phyloP scores from a whole-genome alignment of 176 grass and related monocot species.

The Thalia dealbata region DNA sequence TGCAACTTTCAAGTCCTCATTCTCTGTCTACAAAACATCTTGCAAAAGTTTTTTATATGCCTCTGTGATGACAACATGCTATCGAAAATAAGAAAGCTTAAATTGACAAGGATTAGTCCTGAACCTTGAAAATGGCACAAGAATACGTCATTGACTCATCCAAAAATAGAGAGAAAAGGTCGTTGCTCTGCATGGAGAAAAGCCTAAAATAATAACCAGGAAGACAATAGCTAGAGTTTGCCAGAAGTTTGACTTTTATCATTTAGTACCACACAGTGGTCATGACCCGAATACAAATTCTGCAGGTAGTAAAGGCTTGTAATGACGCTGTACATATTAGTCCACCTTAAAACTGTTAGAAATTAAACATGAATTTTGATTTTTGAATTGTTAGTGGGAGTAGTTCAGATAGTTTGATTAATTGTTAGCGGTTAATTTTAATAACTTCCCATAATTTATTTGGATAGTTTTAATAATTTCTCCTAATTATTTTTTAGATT shows the following conservation, averaged over 20 bases:
- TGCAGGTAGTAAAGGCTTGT: not conserved
- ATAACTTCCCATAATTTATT: too few relatives aligned
- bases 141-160: constrained; percentile 90
- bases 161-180: constrained; percentile 73
- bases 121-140: constrained; percentile 61
- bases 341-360: not conserved
- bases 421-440: too few relatives aligned
- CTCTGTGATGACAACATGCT: not conserved
- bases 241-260: not conserved
- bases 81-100: not conserved
- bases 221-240: not conserved
- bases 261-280: not conserved
- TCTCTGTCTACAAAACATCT: constrained; percentile 40
- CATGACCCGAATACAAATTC: too few relatives aligned
- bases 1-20: constrained; percentile 68
- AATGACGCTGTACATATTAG: not conserved
- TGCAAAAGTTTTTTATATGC: not conserved
- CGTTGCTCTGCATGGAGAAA: constrained; percentile 43
- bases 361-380: too few relatives aligned
- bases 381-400: too few relatives aligned
- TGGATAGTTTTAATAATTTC: too few relatives aligned
- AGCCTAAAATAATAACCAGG: not conserved
- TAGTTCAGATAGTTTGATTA: too few relatives aligned
- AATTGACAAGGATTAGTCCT: constrained; percentile 1
- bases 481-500: too few relatives aligned